Evolutionary conservation across 202 grass and related monocot species (phyloP), one percentile per base, ranked within the genome.

Genomic region (Schoenoplectus tabernaemontani): DNA sequence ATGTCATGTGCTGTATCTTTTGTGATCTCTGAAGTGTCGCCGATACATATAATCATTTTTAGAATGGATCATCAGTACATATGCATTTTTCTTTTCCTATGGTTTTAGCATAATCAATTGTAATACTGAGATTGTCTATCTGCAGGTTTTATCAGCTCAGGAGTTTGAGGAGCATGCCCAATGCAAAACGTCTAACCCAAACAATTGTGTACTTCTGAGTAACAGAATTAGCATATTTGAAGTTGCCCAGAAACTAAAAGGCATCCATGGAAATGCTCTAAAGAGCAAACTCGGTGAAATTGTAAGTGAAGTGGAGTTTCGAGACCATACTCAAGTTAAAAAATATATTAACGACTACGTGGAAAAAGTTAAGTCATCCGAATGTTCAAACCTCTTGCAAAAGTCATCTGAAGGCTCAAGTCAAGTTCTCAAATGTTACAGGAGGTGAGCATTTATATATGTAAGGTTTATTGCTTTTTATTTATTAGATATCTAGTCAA

Each of bases 171-270:
- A 48, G 28, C 69, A 75, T 53, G 43, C 69, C 20, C 23, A 19
- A 48, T 75, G 69, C 28, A 7, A 53, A 24, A 10, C 69, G n/a
- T 20, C 3, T 11, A 50, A 28, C 22, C 22, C 69, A 53, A 53
- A 75, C 43, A 33, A 53, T 16, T 30, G 47, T 39, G 5, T 75
- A 48, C 1, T 75, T 50, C 20, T 75, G 2, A 75, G 69, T 75
- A 75, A 75, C 43, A 17, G 42, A 51, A 53, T 75, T 75, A 75
- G 69, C 28, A 75, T 75, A 51, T 74, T 75, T 53, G 69, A 75
- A 75, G 44, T 50, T 46, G 41, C 47, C 13, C 26, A 15, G 6
- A 76, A 56, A 34, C 44, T 76, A 23, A 76, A 76, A 53, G 43
- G 47, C 7, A 34, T 56, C 9, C 47, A 76, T 20, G 50, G 41